phyloP scores from a whole-genome alignment of 1,284 basidiomycete genomes.

The Kalmanozyma brasiliensis region DNA sequence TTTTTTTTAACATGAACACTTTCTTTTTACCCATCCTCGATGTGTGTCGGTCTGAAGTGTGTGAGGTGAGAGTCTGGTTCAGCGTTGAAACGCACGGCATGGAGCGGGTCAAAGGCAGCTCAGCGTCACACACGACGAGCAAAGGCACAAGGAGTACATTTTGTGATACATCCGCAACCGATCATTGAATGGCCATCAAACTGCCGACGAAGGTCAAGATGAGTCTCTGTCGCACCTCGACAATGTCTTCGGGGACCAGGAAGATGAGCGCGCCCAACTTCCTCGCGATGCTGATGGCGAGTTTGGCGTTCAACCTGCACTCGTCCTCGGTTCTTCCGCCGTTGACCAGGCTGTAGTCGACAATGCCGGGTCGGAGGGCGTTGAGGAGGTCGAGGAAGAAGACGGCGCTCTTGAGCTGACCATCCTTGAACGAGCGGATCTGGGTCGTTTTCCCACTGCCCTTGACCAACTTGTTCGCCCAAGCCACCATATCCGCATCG shows the following conservation, averaged over 20 bases:
- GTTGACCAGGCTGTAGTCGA: constrained; percentile 87
- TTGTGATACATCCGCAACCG: not conserved
- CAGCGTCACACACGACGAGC: no score
- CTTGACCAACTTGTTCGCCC: constrained; percentile 92
- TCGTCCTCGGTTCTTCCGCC: constrained; percentile 82
- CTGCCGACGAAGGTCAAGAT: constrained; percentile 74
- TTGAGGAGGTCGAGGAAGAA: constrained; percentile 96
- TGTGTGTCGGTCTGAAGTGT: no score
- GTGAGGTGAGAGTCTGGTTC: no score
- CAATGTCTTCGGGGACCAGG: constrained; percentile 86
- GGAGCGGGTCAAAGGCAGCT: no score
- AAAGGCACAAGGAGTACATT: no score
- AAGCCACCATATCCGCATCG: constrained; percentile 92
- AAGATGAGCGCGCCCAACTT: constrained; percentile 98
- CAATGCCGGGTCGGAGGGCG: constrained; percentile 89
- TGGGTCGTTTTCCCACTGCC: constrained; percentile 75
- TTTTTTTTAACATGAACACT: not conserved
- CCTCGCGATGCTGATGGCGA: constrained; percentile 96
- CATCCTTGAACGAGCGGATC: constrained; percentile 94
- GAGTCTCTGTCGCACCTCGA: constrained; percentile 66
- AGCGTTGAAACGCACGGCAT: no score
- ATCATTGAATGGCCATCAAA: constrained; percentile 64
- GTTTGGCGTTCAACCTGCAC: constrained; percentile 82
- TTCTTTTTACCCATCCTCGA: not conserved
- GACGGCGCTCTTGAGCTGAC: constrained; percentile 84